Evolutionary conservation across 164 flowering plant species (phyloP).

Genomic region (Annona cherimola): DNA sequence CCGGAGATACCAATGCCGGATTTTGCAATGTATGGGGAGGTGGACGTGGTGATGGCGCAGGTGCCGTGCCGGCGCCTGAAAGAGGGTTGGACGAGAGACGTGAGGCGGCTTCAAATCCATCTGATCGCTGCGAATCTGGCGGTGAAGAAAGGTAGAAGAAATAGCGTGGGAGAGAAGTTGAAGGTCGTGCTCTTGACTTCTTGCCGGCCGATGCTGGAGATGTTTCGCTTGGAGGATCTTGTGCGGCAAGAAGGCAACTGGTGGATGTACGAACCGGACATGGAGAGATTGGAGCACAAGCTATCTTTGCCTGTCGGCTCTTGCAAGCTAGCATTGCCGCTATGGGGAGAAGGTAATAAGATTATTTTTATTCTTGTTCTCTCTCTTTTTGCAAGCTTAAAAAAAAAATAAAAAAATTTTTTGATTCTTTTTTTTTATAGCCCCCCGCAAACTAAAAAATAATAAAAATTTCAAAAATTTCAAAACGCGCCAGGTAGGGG

Average conservation of each 20-base stretch:
- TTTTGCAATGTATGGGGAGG: constrained; percentile 17
- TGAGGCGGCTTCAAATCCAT: constrained; percentile 71
- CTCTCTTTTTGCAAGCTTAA: too few relatives aligned
- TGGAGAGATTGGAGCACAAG: constrained; percentile 52
- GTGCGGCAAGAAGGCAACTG: constrained; percentile 60
- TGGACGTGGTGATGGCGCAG: constrained; percentile 68
- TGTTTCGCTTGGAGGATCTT: constrained; percentile 75
- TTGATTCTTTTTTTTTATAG: neutral
- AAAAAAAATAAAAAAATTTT: too few relatives aligned
- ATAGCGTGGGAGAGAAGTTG: constrained; percentile 25
- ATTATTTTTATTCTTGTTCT: too few relatives aligned
- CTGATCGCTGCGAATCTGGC: constrained; percentile 58
- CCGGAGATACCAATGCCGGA: constrained; percentile 91
- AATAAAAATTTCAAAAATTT: too few relatives aligned
- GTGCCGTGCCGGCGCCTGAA: constrained; percentile 63
- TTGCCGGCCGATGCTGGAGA: constrained; percentile 87
- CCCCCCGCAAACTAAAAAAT: neutral
- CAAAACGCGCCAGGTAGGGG: constrained; percentile 35
- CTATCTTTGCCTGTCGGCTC: constrained; percentile 78
- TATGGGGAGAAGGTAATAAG: constrained; percentile 88
- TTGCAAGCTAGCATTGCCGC: constrained; percentile 69
- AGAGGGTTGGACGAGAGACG: constrained; percentile 68
- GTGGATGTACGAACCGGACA: constrained; percentile 64
- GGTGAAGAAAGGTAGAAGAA: constrained; percentile 55
- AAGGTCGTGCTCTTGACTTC: constrained; percentile 59